Percentiles rank a stretch among this genome's conserved stretches.
Conservation (phyloP, 2,329 filamentous ascomycete genomes). For the Coleophoma cylindrospora region DNA sequence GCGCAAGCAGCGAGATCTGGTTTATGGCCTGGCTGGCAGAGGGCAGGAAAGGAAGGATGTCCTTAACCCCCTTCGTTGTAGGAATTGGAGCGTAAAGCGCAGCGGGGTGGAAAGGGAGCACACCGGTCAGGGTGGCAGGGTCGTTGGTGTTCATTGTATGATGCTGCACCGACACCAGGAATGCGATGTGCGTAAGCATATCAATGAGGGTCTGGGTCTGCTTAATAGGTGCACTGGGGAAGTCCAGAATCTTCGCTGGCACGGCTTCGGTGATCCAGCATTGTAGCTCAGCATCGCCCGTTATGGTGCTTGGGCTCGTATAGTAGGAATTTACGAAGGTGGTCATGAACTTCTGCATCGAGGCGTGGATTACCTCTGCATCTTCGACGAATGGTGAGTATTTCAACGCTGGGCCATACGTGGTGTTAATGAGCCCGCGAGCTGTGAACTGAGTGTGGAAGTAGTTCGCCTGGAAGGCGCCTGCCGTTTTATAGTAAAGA, state of each 20-base stretch:
- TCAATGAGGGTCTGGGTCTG: slow-evolving; percentile 28
- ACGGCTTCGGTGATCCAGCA: slow-evolving; percentile 37
- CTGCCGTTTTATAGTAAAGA: slow-evolving; percentile 10
- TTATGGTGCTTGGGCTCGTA: slow-evolving; percentile 23
- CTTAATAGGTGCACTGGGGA: slow-evolving; percentile 26
- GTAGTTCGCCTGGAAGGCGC: slow-evolving; percentile 33
- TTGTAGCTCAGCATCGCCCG: slow-evolving; percentile 34
- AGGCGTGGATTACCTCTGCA: slow-evolving; percentile 29
- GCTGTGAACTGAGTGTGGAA: slow-evolving; percentile 30
- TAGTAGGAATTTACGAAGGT: slow-evolving; percentile 41
- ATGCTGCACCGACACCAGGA: slow-evolving; percentile 32
- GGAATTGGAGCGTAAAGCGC: slow-evolving; percentile 35
- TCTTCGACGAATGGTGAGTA: slow-evolving; percentile 41
- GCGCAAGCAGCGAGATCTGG: slow-evolving; percentile 31
- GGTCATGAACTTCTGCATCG: slow-evolving; percentile 32
- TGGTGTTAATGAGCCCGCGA: slow-evolving; percentile 34
- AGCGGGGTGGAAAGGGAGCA: slow-evolving; percentile 36
- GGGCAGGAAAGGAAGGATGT: slow-evolving; percentile 31
- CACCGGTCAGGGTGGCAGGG: slow-evolving; percentile 28
- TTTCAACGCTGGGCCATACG: slow-evolving; percentile 30
- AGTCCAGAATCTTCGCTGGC: slow-evolving; percentile 32
- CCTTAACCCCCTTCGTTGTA: slow-evolving; percentile 30
- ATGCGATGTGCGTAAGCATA: slow-evolving; percentile 36
- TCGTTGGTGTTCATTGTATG: slow-evolving; percentile 38
- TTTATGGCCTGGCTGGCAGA: slow-evolving; percentile 25